Conservation (phyloP, 176 grass and related monocot species). For the Melocanna baccifera region DNA sequence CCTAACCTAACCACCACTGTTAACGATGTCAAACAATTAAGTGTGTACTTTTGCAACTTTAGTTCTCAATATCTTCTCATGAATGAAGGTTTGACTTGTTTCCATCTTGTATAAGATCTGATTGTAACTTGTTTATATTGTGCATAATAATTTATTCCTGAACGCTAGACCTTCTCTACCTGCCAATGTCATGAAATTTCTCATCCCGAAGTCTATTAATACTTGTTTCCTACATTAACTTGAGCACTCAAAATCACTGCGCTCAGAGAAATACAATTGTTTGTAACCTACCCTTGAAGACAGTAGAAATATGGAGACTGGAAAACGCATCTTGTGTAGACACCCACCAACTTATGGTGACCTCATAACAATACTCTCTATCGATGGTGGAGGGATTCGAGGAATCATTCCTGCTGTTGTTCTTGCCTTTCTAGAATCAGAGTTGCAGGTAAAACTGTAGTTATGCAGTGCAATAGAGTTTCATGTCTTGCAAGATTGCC, state of each 20-base stretch:
- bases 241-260: not conserved
- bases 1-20: not conserved
- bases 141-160: slow-evolving; percentile 16
- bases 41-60: slow-evolving; percentile 22
- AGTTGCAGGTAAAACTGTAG: slow-evolving; percentile 70
- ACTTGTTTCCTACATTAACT: slow-evolving; percentile 6
- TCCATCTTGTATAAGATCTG: not conserved
- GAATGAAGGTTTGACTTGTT: slow-evolving; percentile 26
- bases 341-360: slow-evolving; percentile 87
- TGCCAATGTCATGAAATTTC: slow-evolving; percentile 19
- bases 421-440: slow-evolving; percentile 75
- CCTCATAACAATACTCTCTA: slow-evolving; percentile 73
- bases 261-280: not conserved
- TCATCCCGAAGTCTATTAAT: slow-evolving; percentile 23
- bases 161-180: not conserved
- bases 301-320: slow-evolving; percentile 39
- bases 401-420: slow-evolving; percentile 80
- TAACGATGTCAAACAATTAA: slow-evolving; percentile 14
- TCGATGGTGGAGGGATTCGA: slow-evolving; percentile 86
- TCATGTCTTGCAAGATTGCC: slow-evolving; percentile 17
- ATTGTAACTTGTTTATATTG: slow-evolving; percentile 32
- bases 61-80: not conserved
- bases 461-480: slow-evolving; percentile 9
- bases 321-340: slow-evolving; percentile 32
- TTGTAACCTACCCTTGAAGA: slow-evolving; percentile 1